Evolutionary conservation across 1,284 basidiomycete genomes (phyloP).

Genomic region (Cerrena zonata): DNA sequence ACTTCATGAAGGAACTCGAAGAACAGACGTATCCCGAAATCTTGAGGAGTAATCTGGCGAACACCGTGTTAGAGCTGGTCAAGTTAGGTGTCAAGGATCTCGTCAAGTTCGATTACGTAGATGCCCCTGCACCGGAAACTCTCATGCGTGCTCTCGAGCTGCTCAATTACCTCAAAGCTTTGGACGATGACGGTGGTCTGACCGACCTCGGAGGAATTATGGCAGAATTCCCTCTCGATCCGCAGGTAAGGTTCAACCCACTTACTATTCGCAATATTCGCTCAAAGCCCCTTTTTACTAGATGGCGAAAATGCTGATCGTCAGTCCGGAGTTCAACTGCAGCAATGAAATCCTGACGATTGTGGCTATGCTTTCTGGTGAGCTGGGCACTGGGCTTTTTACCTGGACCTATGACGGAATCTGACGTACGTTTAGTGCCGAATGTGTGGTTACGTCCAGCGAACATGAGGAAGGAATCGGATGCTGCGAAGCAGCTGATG

Average conservation of each 20-base stretch:
- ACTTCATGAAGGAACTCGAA: conserved; percentile 92
- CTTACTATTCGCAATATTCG: not conserved
- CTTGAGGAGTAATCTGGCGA: conserved; percentile 85
- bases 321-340: conserved; percentile 91
- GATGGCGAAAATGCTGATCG: conserved; percentile 91
- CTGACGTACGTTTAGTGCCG: conserved; percentile 59
- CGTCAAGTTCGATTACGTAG: conserved; percentile 91
- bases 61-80: conserved; percentile 89
- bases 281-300: conserved; percentile 21
- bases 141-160: conserved; percentile 96
- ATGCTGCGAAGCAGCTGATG: conserved; percentile 84
- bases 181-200: conserved; percentile 92
- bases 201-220: conserved; percentile 86
- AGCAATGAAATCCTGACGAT: conserved; percentile 94
- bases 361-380: conserved; percentile 91
- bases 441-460: conserved; percentile 91
- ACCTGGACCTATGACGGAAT: not conserved
- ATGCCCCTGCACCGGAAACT: conserved; percentile 94
- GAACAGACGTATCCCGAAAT: conserved; percentile 98
- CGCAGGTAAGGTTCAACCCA: conserved; percentile 55
- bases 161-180: conserved; percentile 85
- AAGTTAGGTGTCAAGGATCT: conserved; percentile 92
- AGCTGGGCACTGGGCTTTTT: conserved; percentile 15
- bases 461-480: conserved; percentile 83
- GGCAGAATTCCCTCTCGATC: conserved; percentile 98